These are phyloP conservation scores for Colletotrichum viniferum DNA, from an alignment of 2,329 filamentous ascomycete genomes.

Conservation along the genomic window DNA sequence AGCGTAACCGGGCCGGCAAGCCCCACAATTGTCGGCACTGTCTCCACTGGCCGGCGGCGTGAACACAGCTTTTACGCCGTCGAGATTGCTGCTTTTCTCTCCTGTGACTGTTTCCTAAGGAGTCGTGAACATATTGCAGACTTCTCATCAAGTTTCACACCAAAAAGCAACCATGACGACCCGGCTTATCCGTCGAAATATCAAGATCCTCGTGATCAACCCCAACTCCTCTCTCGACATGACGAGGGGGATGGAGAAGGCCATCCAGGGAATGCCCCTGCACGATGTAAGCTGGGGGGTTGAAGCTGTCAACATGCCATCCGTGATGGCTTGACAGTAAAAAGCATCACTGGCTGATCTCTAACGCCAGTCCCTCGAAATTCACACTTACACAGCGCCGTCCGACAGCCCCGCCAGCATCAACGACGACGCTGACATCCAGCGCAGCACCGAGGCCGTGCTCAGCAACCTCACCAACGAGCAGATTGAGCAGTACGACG, in stretches of 20 bases:
- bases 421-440: conserved; percentile 74
- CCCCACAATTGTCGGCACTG: neutral
- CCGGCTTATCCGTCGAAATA: conserved; percentile 31
- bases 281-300: conserved; percentile 35
- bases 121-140: neutral
- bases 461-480: conserved; percentile 47
- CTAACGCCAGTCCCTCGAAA: conserved; percentile 44
- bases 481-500: conserved; percentile 62
- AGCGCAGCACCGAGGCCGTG: conserved; percentile 65
- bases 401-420: conserved; percentile 72
- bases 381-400: conserved; percentile 71
- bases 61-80: neutral
- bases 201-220: conserved; percentile 73
- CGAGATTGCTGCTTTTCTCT: neutral
- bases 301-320: neutral
- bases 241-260: conserved; percentile 67
- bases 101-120: neutral
- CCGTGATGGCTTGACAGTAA: neutral
- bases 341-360: neutral
- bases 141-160: neutral
- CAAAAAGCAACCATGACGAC: conserved; percentile 28
- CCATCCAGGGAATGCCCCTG: conserved; percentile 47
- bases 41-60: neutral
- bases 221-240: conserved; percentile 78
- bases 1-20: neutral